Conservation (phyloP, 2,329 filamentous ascomycete species). For the Fusarium verrucosum region DNA sequence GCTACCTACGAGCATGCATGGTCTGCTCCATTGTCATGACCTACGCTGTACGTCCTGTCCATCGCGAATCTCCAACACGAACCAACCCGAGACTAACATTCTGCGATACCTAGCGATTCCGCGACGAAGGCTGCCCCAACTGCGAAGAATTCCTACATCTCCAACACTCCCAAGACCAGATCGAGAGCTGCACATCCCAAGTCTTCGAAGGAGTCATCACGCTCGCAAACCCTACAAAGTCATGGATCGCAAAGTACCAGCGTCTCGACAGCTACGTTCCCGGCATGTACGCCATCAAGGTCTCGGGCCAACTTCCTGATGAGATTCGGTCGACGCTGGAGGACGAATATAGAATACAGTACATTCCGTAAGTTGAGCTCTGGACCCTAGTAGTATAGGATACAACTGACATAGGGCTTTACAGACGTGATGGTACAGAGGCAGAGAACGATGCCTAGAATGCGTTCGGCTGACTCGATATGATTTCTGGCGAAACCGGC, state of each 20-base stretch:
- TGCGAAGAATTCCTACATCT: slow-evolving; percentile 94
- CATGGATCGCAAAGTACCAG: slow-evolving; percentile 98
- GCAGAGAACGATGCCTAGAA: slow-evolving; percentile 58
- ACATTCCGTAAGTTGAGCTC: slow-evolving; percentile 64
- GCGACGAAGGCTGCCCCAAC: slow-evolving; percentile 90
- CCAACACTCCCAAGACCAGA: slow-evolving; percentile 77
- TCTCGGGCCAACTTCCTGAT: slow-evolving; percentile 80
- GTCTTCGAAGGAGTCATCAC: slow-evolving; percentile 95
- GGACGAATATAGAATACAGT: slow-evolving; percentile 70
- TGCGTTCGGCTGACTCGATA: slow-evolving; percentile 9
- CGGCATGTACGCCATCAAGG: slow-evolving; percentile 94
- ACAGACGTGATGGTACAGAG: slow-evolving; percentile 66
- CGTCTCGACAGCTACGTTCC: slow-evolving; percentile 86
- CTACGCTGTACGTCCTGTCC: slow-evolving; percentile 65
- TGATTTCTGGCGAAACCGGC: slow-evolving; percentile 46
- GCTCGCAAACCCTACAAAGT: slow-evolving; percentile 80
- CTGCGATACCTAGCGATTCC: slow-evolving; percentile 72
- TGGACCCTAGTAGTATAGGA: neutral
- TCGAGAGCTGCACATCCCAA: slow-evolving; percentile 93
- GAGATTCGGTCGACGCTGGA: slow-evolving; percentile 69
- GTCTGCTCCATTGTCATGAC: slow-evolving; percentile 96
- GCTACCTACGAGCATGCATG: slow-evolving; percentile 96
- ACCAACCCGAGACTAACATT: slow-evolving; percentile 15
- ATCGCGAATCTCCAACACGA: neutral
- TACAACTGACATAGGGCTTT: slow-evolving; percentile 20